Evolutionary conservation across 78 protist species (phyloP).

Genomic region (Dictyostelium firmibasis): DNA sequence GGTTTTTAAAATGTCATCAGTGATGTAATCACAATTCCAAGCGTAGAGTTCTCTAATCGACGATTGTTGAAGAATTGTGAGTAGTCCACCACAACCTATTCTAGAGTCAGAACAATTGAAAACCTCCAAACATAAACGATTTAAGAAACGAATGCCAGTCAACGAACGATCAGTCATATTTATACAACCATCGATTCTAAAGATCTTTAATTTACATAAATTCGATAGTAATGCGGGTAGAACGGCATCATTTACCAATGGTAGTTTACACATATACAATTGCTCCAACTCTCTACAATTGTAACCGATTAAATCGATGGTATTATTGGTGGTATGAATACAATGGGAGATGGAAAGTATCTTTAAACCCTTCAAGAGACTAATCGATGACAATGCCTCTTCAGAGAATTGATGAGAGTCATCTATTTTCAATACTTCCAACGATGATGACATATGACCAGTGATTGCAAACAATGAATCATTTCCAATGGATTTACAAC

Average conservation of each 20-base stretch:
- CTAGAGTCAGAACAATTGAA: conserved; percentile 44
- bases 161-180: conserved; percentile 14
- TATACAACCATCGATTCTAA: conserved; percentile 36
- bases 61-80: conserved; percentile 4
- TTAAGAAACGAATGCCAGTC: background rate
- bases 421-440: conserved; percentile 29
- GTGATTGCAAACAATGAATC: conserved; percentile 8
- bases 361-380: background rate
- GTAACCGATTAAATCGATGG: background rate
- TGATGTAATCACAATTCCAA: conserved; percentile 30
- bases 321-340: conserved; percentile 16
- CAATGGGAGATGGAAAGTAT: conserved; percentile 16
- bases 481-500: conserved; percentile 25
- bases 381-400: background rate
- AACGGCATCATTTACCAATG: background rate
- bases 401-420: conserved; percentile 40
- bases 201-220: background rate
- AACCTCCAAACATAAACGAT: conserved; percentile 3
- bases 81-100: conserved; percentile 19
- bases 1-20: conserved; percentile 24
- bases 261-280: conserved; percentile 19
- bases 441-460: background rate
- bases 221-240: conserved; percentile 17
- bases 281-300: conserved; percentile 45
- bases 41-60: conserved; percentile 30